A percentile compares a stretch with the other conserved stretches of the same genome.
Evolutionary conservation across 306 rosid species (phyloP).

Genomic region (Mimosa bimucronata): DNA sequence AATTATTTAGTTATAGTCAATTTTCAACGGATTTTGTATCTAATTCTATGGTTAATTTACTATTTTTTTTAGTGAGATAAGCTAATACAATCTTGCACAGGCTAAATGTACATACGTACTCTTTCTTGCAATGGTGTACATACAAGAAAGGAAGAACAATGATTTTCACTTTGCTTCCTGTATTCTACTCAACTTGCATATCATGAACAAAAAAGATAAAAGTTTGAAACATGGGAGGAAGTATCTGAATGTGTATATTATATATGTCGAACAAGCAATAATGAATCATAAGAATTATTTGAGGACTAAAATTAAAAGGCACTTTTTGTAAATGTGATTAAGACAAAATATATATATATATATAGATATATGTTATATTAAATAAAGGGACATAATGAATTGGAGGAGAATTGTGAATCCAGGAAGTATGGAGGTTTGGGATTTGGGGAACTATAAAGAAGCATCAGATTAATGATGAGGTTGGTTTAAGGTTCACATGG

Average conservation of each 20-base stretch:
- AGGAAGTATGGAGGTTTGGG: conserved; percentile 30
- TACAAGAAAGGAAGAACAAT: background rate
- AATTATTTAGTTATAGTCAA: too few species aligned
- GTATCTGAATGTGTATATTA: background rate
- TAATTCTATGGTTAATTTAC: too few species aligned
- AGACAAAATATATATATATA: background rate
- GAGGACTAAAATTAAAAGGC: background rate
- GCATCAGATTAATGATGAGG: background rate
- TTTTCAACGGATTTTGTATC: too few species aligned
- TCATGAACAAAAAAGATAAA: background rate
- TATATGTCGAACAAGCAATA: background rate
- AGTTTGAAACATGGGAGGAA: background rate
- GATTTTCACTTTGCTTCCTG: background rate
- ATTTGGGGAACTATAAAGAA: conserved; percentile 22
- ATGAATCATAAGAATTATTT: background rate
- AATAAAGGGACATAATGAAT: background rate
- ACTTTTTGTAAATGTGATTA: background rate
- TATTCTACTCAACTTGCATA: background rate
- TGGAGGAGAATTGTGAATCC: background rate
- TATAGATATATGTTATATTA: too few species aligned
- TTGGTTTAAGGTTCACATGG: conserved; percentile 13
- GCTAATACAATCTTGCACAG: too few species aligned
- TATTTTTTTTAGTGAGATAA: too few species aligned
- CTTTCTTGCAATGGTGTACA: background rate
- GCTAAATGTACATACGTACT: too few species aligned